Evolutionary conservation across 208 protist species (phyloP), one percentile per base, ranked within the genome.

Genomic region (Leishmania braziliensis): DNA sequence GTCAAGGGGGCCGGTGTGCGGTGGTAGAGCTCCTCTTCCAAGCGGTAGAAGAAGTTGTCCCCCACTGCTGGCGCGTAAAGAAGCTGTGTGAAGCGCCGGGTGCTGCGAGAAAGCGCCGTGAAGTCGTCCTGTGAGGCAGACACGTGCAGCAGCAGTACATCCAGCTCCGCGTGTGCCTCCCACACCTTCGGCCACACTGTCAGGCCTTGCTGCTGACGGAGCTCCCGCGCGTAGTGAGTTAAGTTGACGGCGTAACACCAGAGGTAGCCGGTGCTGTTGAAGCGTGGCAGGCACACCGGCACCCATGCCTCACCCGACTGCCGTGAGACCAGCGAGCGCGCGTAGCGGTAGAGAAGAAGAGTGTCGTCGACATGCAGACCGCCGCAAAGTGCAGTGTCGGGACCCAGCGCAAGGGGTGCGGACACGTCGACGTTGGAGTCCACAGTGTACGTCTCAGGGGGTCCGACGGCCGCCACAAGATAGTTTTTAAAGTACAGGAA

Each of bases 221-320:
- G 70, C 12, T 83, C 79, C 4, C 79, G 74, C 39, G 68, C 75
- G 76, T 80, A 71, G 23, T 54, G 74, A 46, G 76, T 87, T 65
- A 87, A 75, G 66, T 87, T 75, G 36, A 87, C 83, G 68, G 87
- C 86, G 82, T 97, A 93, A 75, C 88, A 93, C 92, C 94, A 97
- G 20, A 97, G 77, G 75, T 95, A 97, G 68, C 92, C 92, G 46
- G 82, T 88, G 68, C 79, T 75, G 84, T 96, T 95, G 79, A 93
- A 96, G 58, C 84, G 79, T 4, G 92, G 92, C 18, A 97, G 84
- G 77, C 92, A 95, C 72, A 97, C 43, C 33, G 94, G 94, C 36
- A 88, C 91, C 92, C 94, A 97, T 23, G 86, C 86, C 77, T 95
- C 91, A 10, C 90, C 90, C 3, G 81, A 72, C 62, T 94, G 93